Evolutionary conservation across 202 grass and related monocot species (phyloP), one percentile per base, ranked within the genome.

Genomic region (Eragrostis tef): DNA sequence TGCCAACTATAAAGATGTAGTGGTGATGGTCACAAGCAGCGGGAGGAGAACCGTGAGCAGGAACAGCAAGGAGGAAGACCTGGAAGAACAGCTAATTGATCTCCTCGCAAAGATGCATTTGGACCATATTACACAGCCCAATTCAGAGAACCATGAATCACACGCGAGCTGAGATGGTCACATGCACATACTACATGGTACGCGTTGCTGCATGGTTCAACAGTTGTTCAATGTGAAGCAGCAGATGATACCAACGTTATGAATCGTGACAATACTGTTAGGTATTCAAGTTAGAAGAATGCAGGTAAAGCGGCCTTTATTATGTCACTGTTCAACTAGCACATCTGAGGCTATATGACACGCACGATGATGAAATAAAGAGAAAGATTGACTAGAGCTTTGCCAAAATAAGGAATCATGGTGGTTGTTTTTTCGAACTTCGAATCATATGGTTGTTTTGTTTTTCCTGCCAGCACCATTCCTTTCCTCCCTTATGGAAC

Each of bases 1-100:
- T 34, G 90, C 94, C 3, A 94, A 90, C 64, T 94, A 94, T 77
- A 98, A 98, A 78, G 88, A 89, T 68, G 80, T 91, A 5, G 92
- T 94, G 44, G 85, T 91, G 24, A 82, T 91, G 47, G 88, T 98
- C 72, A 93, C 92, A 29, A 47, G 74, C 49, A 73, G 52, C 3
- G 84, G 56, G 77, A 94, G 86, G 74, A 90, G 34, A 6, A 89
- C 52, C 0, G 86, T 94, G 49, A 60, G 82, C 31, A 92, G 90
- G 80, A 75, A 13, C 8, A 63, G 70, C 58, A 86, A 93, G 70
- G 84, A 88, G 56, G 81, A 91, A 5, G 92, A 98, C 52, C 21
- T 98, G 0, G 94, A 94, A 50, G 84, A 89, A 47, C 81, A 93
- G 67, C 84, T 98, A 12, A 75, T 82, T 0, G 7, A 26, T 49